phyloP scores from a whole-genome alignment of 2,329 filamentous ascomycete genomes.

The Magnaporthiopsis poae region DNA sequence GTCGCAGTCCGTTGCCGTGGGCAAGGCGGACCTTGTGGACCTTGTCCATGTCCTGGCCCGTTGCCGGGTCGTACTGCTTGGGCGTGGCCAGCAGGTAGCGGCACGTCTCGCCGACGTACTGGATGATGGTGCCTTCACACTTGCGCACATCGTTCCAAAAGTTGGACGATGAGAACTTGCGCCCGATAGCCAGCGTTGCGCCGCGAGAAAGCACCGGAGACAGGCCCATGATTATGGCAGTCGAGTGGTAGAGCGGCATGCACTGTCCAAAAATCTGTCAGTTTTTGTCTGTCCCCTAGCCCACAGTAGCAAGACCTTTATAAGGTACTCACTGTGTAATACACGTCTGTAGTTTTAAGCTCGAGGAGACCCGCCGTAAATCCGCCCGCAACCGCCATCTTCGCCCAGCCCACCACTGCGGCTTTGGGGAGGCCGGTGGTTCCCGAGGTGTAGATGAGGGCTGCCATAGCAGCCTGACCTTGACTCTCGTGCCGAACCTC shows the following conservation, averaged over 20 bases:
- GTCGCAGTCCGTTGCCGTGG: constrained; percentile 76
- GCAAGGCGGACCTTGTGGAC: constrained; percentile 64
- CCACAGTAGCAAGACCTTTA: background rate
- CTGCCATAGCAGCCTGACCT: constrained; percentile 50
- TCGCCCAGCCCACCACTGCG: constrained; percentile 62
- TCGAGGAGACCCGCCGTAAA: constrained; percentile 48
- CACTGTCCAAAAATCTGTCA: constrained; percentile 35
- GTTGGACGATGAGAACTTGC: constrained; percentile 64
- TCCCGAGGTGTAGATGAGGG: constrained; percentile 76
- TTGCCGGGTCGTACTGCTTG: constrained; percentile 49
- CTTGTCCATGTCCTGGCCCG: constrained; percentile 59
- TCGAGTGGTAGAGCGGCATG: constrained; percentile 85
- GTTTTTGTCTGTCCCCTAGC: background rate
- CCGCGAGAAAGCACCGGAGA: constrained; percentile 49
- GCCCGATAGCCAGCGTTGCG: constrained; percentile 60
- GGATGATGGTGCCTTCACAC: constrained; percentile 62
- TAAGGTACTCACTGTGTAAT: constrained; percentile 52
- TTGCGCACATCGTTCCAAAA: constrained; percentile 72
- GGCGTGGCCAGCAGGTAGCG: constrained; percentile 68
- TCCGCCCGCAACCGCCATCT: constrained; percentile 43
- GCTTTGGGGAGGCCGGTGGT: constrained; percentile 78
- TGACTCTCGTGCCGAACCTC: constrained; percentile 40
- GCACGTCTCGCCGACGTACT: constrained; percentile 82
- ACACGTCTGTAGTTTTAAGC: constrained; percentile 53
- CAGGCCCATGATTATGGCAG: constrained; percentile 63